Percentiles rank a stretch among this genome's conserved stretches.
Conservation (phyloP, 257 asterid species). For the Nemophila menziesii region DNA sequence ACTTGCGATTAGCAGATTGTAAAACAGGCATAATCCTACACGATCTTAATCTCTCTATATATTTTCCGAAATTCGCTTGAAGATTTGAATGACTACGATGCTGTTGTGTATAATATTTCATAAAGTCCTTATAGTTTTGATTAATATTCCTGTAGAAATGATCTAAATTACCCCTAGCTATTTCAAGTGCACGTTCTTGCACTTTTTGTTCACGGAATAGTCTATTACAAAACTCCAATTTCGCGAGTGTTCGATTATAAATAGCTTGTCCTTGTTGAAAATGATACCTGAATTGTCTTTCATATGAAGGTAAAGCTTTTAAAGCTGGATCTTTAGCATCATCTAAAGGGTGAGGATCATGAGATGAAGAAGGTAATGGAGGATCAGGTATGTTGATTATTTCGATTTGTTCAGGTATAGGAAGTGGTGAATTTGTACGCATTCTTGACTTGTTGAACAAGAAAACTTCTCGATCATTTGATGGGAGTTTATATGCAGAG, state of each 20-base stretch:
- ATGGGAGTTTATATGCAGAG: constrained; percentile 66
- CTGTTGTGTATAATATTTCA: constrained; percentile 72
- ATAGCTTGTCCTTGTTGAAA: constrained; percentile 71
- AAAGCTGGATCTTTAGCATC: constrained; percentile 87
- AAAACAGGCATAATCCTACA: constrained; percentile 61
- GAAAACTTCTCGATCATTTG: constrained; percentile 61
- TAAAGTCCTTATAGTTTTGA: constrained; percentile 64
- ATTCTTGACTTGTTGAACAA: constrained; percentile 70
- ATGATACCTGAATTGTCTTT: constrained; percentile 84
- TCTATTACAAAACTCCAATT: constrained; percentile 45
- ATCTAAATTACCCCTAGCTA: constrained; percentile 78
- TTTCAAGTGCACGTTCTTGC: constrained; percentile 87
- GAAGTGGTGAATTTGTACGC: constrained; percentile 57
- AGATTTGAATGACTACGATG: constrained; percentile 57
- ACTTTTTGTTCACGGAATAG: constrained; percentile 72
- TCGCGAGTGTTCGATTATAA: constrained; percentile 51
- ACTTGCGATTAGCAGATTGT: constrained; percentile 50
- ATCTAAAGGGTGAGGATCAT: constrained; percentile 61
- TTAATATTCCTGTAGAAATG: constrained; percentile 69
- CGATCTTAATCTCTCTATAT: constrained; percentile 65
- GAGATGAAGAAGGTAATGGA: constrained; percentile 34
- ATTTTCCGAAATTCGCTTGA: constrained; percentile 62
- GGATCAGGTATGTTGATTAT: constrained; percentile 56
- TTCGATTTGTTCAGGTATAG: constrained; percentile 48
- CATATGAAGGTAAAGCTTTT: constrained; percentile 81